phyloP scores from a whole-genome alignment of 2,329 filamentous ascomycete species.

The Metarhizium brunneum region DNA sequence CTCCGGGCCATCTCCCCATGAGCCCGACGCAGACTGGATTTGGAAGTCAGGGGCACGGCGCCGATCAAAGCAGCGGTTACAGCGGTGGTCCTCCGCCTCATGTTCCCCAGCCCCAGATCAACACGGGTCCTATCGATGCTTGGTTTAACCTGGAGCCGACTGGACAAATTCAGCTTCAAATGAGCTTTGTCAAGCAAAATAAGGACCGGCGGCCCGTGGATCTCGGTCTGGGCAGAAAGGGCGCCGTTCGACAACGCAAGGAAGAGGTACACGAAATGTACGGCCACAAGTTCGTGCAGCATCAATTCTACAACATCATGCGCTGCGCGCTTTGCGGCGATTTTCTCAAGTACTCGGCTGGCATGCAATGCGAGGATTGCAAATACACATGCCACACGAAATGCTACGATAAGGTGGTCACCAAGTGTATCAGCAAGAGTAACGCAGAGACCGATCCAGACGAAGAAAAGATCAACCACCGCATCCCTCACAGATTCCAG shows the following conservation, averaged over 20 bases:
- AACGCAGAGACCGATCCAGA: conserved; percentile 97
- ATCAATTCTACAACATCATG: conserved; percentile 99
- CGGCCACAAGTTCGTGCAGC: conserved; percentile 96
- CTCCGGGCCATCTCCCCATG: conserved; percentile 48
- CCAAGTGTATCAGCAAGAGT: conserved; percentile 98
- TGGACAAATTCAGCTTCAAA: conserved; percentile 80
- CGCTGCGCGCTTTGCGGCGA: conserved; percentile 95
- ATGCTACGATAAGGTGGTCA: conserved; percentile 93
- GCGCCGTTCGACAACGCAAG: conserved; percentile 93
- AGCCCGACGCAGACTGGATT: conserved; percentile 35
- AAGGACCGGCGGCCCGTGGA: conserved; percentile 78
- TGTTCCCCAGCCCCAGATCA: conserved; percentile 39
- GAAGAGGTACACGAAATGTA: conserved; percentile 98
- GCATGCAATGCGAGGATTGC: conserved; percentile 99
- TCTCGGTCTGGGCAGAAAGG: conserved; percentile 85
- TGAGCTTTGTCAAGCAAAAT: conserved; percentile 87
- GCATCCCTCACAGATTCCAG: conserved; percentile 94
- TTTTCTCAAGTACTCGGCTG: conserved; percentile 95
- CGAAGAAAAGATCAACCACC: conserved; percentile 99
- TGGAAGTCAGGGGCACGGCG: conserved; percentile 29
- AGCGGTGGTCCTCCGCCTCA: conserved; percentile 19
- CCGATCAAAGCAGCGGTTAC: conserved; percentile 14
- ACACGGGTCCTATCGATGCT: conserved; percentile 64
- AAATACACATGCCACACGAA: conserved; percentile 99
- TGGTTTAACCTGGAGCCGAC: conserved; percentile 98